These are phyloP conservation scores for Talaromyces marneffei DNA, from an alignment of 2,329 filamentous ascomycete genomes.

Conservation along the genomic window DNA sequence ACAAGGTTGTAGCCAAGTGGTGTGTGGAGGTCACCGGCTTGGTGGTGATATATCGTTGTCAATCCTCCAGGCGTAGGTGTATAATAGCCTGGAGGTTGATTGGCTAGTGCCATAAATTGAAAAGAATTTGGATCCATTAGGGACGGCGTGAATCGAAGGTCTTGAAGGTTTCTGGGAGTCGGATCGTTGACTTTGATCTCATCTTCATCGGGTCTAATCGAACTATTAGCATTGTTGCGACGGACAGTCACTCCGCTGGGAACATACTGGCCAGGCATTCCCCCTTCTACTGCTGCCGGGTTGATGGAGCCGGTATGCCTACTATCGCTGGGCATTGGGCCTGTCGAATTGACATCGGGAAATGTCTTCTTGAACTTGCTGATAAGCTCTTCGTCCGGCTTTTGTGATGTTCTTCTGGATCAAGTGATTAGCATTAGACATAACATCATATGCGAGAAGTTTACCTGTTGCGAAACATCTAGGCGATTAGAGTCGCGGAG, in stretches of 20 bases:
- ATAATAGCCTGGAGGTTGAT: conserved; percentile 77
- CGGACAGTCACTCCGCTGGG: background rate
- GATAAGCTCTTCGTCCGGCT: conserved; percentile 79
- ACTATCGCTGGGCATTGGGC: conserved; percentile 23
- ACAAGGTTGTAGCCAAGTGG: conserved; percentile 66
- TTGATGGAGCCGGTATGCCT: conserved; percentile 37
- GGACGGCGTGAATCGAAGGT: conserved; percentile 86
- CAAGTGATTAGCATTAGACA: background rate
- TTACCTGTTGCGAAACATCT: conserved; percentile 47
- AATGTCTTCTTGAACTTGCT: conserved; percentile 79
- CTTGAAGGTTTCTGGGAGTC: conserved; percentile 71
- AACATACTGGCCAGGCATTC: conserved; percentile 19
- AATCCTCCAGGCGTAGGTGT: conserved; percentile 78
- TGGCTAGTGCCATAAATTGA: conserved; percentile 71
- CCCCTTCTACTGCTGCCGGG: conserved; percentile 20
- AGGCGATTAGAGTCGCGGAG: conserved; percentile 14
- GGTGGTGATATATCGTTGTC: conserved; percentile 70
- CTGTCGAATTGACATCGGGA: conserved; percentile 60
- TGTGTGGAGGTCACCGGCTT: conserved; percentile 82
- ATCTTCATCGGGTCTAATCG: conserved; percentile 42
- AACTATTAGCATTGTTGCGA: background rate
- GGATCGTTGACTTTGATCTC: conserved; percentile 71
- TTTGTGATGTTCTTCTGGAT: conserved; percentile 68
- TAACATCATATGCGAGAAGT: conserved; percentile 18
- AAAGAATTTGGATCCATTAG: conserved; percentile 81